Conservation (phyloP, 2,329 filamentous ascomycete species). For the Penicillium sp. region DNA sequence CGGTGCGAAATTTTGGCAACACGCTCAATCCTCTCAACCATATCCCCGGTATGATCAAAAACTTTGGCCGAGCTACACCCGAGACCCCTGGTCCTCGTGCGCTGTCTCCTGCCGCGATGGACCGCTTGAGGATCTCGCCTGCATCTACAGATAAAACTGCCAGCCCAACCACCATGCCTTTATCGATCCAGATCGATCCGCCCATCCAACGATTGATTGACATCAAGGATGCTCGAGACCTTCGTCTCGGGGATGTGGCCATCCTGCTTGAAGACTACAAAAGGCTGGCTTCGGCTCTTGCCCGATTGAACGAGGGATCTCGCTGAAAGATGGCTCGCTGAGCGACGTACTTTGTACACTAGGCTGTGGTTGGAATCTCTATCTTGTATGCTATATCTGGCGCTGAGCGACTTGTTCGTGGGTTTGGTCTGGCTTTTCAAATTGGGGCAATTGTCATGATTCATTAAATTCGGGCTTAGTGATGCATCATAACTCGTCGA, state of each 20-base stretch:
- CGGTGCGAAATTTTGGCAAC: constrained; percentile 73
- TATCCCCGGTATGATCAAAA: constrained; percentile 69
- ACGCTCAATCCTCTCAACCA: constrained; percentile 77
- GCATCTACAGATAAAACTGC: constrained; percentile 13
- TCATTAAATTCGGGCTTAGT: constrained; percentile 6
- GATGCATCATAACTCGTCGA: constrained; percentile 1
- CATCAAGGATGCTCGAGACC: constrained; percentile 61
- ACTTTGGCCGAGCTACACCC: constrained; percentile 55
- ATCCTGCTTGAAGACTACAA: constrained; percentile 69
- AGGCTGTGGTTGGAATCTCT: background rate
- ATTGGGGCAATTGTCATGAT: background rate
- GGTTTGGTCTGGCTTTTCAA: background rate
- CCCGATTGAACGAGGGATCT: constrained; percentile 36
- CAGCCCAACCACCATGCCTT: constrained; percentile 7
- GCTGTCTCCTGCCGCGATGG: constrained; percentile 35
- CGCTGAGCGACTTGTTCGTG: constrained; percentile 3
- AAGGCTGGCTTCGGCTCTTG: constrained; percentile 59
- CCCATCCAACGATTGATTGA: constrained; percentile 70
- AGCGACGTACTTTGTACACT: background rate
- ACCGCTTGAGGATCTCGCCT: constrained; percentile 30
- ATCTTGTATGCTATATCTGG: constrained; percentile 16
- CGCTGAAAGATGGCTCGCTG: constrained; percentile 5
- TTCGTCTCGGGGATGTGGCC: constrained; percentile 67
- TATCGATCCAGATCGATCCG: constrained; percentile 40
- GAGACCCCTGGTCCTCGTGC: constrained; percentile 42